Conservation (phyloP, 441 rosid genomes). For the Adansonia rubrostipa region DNA sequence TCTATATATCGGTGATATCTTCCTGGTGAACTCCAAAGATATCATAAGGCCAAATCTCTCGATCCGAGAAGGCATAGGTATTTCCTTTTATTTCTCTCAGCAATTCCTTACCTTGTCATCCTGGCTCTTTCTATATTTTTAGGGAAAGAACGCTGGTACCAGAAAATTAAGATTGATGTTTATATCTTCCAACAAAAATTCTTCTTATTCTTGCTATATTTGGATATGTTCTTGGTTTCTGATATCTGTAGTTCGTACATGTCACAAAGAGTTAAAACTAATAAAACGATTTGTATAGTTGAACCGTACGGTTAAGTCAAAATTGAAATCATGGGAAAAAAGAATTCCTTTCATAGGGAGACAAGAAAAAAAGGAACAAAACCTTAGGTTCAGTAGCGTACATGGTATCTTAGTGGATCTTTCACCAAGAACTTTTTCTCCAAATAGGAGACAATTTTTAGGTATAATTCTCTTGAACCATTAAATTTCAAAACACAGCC, state of each 20-base stretch:
- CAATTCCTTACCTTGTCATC: background rate
- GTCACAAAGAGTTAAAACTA: background rate
- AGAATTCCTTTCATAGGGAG: no score
- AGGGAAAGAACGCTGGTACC: background rate
- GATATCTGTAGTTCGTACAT: background rate
- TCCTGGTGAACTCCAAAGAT: slow-evolving; percentile 83
- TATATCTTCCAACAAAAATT: no score
- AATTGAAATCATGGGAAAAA: slow-evolving; percentile 1
- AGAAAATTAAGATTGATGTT: background rate
- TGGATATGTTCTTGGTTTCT: background rate
- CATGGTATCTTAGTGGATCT: no score
- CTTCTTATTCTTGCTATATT: background rate
- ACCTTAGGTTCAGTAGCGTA: no score
- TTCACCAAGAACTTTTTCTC: background rate
- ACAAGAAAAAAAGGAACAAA: background rate
- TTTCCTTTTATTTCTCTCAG: slow-evolving; percentile 9
- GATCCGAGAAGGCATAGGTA: slow-evolving; percentile 91
- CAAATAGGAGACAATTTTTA: background rate
- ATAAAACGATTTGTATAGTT: slow-evolving; percentile 2
- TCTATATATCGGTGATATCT: slow-evolving; percentile 85
- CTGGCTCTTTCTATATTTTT: background rate
- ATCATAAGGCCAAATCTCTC: slow-evolving; percentile 88
- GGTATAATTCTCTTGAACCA: background rate
- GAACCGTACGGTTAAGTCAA: background rate
- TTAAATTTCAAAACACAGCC: background rate